These are phyloP conservation scores for Ogataea henricii DNA, from an alignment of 805 yeast genomes.

Conservation along the genomic window DNA sequence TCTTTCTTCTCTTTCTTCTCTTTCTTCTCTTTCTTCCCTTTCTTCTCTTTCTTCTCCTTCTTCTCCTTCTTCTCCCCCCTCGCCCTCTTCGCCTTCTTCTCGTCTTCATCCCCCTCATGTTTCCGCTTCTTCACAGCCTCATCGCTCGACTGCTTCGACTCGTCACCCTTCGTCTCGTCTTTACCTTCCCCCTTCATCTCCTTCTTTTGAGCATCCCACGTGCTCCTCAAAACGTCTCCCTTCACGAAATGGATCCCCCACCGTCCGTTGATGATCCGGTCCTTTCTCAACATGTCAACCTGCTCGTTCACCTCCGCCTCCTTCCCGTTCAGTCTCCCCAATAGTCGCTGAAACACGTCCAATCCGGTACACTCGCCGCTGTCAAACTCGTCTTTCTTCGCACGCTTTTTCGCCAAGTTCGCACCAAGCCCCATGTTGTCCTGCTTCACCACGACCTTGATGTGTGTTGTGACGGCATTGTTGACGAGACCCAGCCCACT, in stretches of 20 bases:
- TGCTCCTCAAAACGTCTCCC: conserved; percentile 81
- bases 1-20: conserved; percentile 26
- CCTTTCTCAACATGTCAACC: conserved; percentile 66
- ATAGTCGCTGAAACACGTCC: conserved; percentile 87
- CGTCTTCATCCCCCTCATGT: conserved; percentile 26
- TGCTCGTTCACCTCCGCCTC: conserved; percentile 66
- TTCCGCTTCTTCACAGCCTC: conserved; percentile 20
- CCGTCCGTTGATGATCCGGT: conserved; percentile 75
- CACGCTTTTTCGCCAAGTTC: conserved; percentile 48
- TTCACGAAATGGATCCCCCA: conserved; percentile 87
- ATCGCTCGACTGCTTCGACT: conserved; percentile 24
- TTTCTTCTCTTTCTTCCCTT: conserved; percentile 30
- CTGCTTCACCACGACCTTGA: conserved; percentile 78
- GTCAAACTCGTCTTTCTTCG: conserved; percentile 67
- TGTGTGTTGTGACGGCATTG: conserved; percentile 75
- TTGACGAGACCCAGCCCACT: conserved; percentile 75
- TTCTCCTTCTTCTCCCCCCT: conserved; percentile 31
- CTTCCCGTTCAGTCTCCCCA: conserved; percentile 88
- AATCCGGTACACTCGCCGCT: conserved; percentile 86
- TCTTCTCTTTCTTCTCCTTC: conserved; percentile 30
- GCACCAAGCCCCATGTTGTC: conserved; percentile 92
- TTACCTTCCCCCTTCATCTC: conserved; percentile 31
- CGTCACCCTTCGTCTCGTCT: no score
- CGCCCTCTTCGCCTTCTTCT: conserved; percentile 35
- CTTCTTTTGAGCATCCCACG: conserved; percentile 69